Evolutionary conservation across 192 early-diverging fungal species (phyloP), one percentile per base, ranked within the genome.

Genomic region (Coemansia sp.): DNA sequence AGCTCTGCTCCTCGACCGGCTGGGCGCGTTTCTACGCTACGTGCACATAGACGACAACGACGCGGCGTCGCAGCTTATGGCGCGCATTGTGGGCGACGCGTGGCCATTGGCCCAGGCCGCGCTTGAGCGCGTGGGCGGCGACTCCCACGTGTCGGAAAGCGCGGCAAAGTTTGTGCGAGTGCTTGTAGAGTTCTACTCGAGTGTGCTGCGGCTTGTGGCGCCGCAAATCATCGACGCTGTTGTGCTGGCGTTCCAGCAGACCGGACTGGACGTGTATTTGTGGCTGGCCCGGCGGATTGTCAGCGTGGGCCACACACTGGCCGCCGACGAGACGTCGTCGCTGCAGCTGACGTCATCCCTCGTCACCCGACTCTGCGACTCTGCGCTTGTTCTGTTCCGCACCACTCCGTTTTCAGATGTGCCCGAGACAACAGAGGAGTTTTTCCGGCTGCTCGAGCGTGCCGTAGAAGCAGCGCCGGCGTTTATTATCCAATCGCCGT

Each of bases 271-370:
- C 35, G 86, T 84, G 37, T 92, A 94, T 63, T 73, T 98, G 53
- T 98, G 96, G 96, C 85, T 90, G 2, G 82, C 87, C 23, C 72
- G 73, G 4, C 84, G 88, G 51, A 83, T 86, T 65, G 83, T 95
- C 14, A 69, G 84, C 11, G 84, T 86, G 45, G 87, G 88, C 86
- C 85, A 66, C 14, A 72, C 65, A 17, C 85, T 87, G 63, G 86
- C 84, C 9, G 43, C 49, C 32, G 70, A 73, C 5, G 67, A 76
- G 25, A 50, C 73, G 0, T 53, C 27, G 1, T 69, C 63, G 75
- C 83, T 49, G 69, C 72, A 56, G 67, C 82, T 56, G 76, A 90
- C 32, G 57, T 87, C 47, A 43, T 72, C 19, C 61, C 66, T 93
- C 58, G 78, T 92, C 10, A 84, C 90, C 51, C 76, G 81, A 6